A percentile compares a stretch with the other conserved stretches of the same genome.
Evolutionary conservation across 148 eudicot species (phyloP).

Genomic region (Arctostaphylos glauca): DNA sequence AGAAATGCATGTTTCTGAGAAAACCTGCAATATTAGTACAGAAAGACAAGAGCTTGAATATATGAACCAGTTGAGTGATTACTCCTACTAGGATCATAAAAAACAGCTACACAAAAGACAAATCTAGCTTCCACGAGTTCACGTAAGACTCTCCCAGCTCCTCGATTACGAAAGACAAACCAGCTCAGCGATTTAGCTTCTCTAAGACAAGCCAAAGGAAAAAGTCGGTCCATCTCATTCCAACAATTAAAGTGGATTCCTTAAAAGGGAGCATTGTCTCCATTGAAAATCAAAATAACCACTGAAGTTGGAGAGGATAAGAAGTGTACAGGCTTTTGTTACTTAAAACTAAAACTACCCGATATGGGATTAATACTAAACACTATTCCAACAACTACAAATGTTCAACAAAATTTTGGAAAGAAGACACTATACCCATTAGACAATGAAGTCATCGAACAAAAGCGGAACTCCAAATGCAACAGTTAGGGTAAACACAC

Average conservation of each 20-base stretch:
- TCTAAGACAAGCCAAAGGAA: background rate
- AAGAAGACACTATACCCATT: background rate
- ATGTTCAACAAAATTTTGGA: background rate
- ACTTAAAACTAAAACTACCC: too few relatives aligned
- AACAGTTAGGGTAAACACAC: background rate
- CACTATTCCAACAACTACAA: background rate
- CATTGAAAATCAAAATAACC: too few relatives aligned
- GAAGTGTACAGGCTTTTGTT: too few relatives aligned
- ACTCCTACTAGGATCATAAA: background rate
- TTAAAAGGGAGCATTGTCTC: background rate
- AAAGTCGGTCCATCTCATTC: background rate
- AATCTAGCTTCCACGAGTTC: background rate
- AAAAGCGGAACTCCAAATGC: background rate
- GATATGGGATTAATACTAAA: background rate
- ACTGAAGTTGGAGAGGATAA: too few relatives aligned
- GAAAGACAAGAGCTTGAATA: conserved; percentile 2
- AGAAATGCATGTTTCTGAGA: conserved; percentile 66
- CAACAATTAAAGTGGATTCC: background rate
- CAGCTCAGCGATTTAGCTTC: conserved; percentile 1
- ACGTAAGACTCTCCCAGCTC: background rate
- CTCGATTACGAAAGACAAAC: conserved; percentile 3
- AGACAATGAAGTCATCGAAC: background rate
- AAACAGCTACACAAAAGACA: background rate
- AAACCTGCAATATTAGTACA: conserved; percentile 47
- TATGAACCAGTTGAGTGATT: background rate